Base-by-base conservation (phyloP, 257 asterid species). In the Voacanga thouarsii region DNA sequence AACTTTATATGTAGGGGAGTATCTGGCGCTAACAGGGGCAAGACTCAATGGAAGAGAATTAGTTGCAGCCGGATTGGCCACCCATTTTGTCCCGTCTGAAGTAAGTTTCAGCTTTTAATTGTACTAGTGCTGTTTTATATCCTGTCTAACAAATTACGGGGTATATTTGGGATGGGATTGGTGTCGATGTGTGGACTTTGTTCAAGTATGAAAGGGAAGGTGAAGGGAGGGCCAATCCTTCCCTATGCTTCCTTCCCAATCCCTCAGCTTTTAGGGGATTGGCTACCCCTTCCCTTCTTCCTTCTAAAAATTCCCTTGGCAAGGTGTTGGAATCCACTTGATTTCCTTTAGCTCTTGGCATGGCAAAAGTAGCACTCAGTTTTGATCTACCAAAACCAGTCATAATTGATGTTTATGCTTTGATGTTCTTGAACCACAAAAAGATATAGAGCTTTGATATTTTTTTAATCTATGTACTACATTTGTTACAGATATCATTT, bases 31-130 rank as follows among this genome's bases (percentile, higher is more conserved):
- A 78, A 91, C 99, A 2, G 99, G 99, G 44, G 94, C 93, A 41
- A 89, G 97, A 87, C 85, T 95, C 83, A 95, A 78, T 47, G 98
- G 98, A 49, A 88, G 85, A 82, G 99, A 95, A 79, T 75, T 95
- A 83, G 90, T 95, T 80, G 91, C 97, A 69, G 88, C 89, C 21
- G 97, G 97, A 81, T 88, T 95, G 64, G 98, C 98, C 14, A 93
- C 99, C 76, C 96, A 95, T 83, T 89, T 90, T 80, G 97, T 93
- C 75, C 97, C 96, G 49, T 90, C 87, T 61, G 98, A 93, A 91
- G 99, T 68, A 68, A 68, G 7, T 68, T 41, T 10, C 28, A 67
- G 39, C 50, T 67, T 67, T 67, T 19, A 37, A 39, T 41, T 10
- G 16, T 7, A 68, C 21, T 41, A 7, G 49, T 37, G 39, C 23